These are phyloP conservation scores for Lipomyces yamanashiensis DNA, from an alignment of 805 yeast species.

Conservation along the genomic window DNA sequence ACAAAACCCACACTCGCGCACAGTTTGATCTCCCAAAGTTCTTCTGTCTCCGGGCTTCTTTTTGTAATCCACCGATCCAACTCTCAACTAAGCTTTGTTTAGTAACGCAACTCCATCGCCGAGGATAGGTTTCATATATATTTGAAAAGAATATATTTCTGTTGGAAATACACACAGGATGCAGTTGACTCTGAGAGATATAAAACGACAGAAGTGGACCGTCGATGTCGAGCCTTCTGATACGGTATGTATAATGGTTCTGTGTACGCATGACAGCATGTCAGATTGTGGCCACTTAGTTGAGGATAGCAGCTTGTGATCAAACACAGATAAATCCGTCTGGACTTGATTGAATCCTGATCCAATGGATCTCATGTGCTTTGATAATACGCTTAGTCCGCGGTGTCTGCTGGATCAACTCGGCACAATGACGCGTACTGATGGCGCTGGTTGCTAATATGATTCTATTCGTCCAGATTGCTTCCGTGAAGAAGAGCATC, in stretches of 20 bases:
- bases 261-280: not conserved
- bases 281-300: too few species aligned
- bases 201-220: conserved; percentile 86
- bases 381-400: too few species aligned
- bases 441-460: not conserved
- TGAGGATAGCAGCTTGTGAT: too few species aligned
- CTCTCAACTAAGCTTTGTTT: not conserved
- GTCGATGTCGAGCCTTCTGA: conserved; percentile 73
- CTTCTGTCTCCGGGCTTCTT: conserved; percentile 11
- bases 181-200: conserved; percentile 86
- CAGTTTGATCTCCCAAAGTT: conserved; percentile 1
- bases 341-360: too few species aligned
- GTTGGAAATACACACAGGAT: conserved; percentile 46
- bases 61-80: not conserved
- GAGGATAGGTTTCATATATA: too few species aligned
- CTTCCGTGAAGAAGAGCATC: conserved; percentile 72
- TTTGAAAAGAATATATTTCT: not conserved
- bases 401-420: not conserved
- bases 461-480: conserved; percentile 48
- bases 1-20: not conserved
- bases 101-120: too few species aligned
- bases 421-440: not conserved
- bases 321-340: too few species aligned
- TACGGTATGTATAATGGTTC: conserved; percentile 58
- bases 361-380: too few species aligned